Percentiles rank a stretch among this genome's conserved stretches.
These are phyloP conservation scores for Pouteria glomerata DNA, from an alignment of 148 eudicot species.

Conservation along the genomic window DNA sequence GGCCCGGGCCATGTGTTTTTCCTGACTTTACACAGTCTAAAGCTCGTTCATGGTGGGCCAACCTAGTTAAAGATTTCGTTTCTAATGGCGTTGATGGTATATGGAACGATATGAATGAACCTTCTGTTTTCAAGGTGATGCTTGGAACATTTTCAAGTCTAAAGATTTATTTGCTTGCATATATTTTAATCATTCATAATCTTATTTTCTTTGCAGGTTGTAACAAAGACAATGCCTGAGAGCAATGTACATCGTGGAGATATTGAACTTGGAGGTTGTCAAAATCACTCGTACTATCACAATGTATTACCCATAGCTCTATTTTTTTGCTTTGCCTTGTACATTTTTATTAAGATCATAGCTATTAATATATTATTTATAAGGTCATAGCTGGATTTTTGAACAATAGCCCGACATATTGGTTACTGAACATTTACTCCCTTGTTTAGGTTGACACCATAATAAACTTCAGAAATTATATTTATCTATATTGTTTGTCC, in stretches of 20 bases:
- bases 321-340: constrained; percentile 5
- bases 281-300: constrained; percentile 87
- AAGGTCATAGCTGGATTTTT: neutral
- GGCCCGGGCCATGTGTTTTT: constrained; percentile 99
- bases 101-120: constrained; percentile 99
- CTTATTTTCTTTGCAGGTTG: constrained; percentile 36
- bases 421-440: neutral
- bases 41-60: constrained; percentile 95
- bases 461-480: neutral
- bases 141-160: neutral
- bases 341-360: constrained; percentile 2
- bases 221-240: constrained; percentile 93
- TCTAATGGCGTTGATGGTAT: constrained; percentile 95
- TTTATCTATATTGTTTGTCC: neutral
- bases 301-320: constrained; percentile 41
- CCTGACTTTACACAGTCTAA: constrained; percentile 90
- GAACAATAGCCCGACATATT: neutral
- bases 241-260: constrained; percentile 86
- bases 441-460: neutral
- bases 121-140: constrained; percentile 82
- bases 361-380: neutral
- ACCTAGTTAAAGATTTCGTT: constrained; percentile 70
- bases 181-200: neutral
- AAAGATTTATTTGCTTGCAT: constrained; percentile 3
- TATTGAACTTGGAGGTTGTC: constrained; percentile 81